Conservation (phyloP, 2,329 filamentous ascomycete genomes). For the Metarhizium guizhouense region DNA sequence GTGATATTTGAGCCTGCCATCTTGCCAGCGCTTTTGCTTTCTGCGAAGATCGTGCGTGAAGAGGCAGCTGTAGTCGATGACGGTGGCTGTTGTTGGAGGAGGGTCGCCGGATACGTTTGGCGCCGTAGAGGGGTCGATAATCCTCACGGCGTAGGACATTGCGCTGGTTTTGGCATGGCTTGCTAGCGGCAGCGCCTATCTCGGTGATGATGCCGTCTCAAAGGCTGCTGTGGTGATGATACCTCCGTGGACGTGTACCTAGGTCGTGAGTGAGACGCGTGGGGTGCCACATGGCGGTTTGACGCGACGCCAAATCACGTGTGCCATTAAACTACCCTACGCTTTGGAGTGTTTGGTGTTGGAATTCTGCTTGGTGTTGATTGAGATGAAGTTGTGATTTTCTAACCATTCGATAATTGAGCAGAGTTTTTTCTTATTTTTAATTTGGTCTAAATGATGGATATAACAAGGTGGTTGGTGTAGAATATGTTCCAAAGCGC, state of each 20-base stretch:
- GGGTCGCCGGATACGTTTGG: background rate
- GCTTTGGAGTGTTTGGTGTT: background rate
- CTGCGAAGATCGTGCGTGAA: conserved; percentile 78
- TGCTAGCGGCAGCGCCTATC: background rate
- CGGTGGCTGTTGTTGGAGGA: conserved; percentile 48
- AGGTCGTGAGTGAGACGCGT: background rate
- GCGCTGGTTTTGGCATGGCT: background rate
- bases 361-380: too few relatives aligned
- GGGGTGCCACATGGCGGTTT: background rate
- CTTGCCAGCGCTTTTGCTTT: conserved; percentile 90
- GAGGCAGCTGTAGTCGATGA: conserved; percentile 76
- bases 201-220: background rate
- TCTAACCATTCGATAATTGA: too few relatives aligned
- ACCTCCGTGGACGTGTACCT: background rate
- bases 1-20: conserved; percentile 81
- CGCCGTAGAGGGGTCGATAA: background rate
- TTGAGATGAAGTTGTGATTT: too few relatives aligned
- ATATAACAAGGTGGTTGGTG: too few relatives aligned
- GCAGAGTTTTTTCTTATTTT: too few relatives aligned
- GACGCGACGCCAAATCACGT: background rate
- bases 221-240: background rate
- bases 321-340: background rate
- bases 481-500: too few relatives aligned
- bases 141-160: conserved; percentile 15
- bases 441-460: too few relatives aligned